phyloP scores from a whole-genome alignment of 768 basidiomycete genomes.

The Megacollybia marginata region DNA sequence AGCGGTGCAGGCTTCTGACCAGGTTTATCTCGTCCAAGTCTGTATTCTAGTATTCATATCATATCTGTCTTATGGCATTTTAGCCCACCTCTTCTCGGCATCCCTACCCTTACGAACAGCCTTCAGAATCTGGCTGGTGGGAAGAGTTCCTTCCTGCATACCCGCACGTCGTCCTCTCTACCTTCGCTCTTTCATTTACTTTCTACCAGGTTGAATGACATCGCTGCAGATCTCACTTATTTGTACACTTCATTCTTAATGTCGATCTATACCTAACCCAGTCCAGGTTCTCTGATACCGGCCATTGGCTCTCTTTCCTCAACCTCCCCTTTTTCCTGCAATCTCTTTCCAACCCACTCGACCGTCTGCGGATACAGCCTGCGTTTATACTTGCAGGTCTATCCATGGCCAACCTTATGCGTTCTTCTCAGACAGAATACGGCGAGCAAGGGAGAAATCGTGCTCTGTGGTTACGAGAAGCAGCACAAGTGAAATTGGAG shows the following conservation, averaged over 20 bases:
- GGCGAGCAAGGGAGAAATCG: slow-evolving; percentile 45
- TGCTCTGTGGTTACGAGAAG: slow-evolving; percentile 50
- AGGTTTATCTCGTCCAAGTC: too few species aligned
- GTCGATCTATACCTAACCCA: background rate
- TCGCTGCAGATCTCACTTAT: slow-evolving; percentile 4
- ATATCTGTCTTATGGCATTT: too few species aligned
- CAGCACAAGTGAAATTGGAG: slow-evolving; percentile 49
- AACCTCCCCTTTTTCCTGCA: slow-evolving; percentile 48
- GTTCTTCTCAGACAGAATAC: slow-evolving; percentile 60
- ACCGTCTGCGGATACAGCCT: slow-evolving; percentile 56
- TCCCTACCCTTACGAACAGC: too few species aligned
- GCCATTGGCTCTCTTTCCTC: slow-evolving; percentile 65
- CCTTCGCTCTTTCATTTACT: background rate
- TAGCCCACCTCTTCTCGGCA: too few species aligned
- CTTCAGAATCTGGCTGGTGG: slow-evolving; percentile 28
- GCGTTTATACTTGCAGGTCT: slow-evolving; percentile 61
- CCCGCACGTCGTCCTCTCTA: slow-evolving; percentile 21
- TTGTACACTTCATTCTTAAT: background rate
- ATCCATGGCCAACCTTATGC: slow-evolving; percentile 66
- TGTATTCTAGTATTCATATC: too few species aligned
- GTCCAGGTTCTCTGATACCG: slow-evolving; percentile 53
- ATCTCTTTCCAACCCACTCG: slow-evolving; percentile 42
- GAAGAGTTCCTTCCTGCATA: slow-evolving; percentile 28
- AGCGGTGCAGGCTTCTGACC: too few species aligned
- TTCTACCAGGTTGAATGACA: background rate